These are phyloP conservation scores for Aethionema arabicum DNA, from an alignment of 345 rosid species.

Conservation along the genomic window DNA sequence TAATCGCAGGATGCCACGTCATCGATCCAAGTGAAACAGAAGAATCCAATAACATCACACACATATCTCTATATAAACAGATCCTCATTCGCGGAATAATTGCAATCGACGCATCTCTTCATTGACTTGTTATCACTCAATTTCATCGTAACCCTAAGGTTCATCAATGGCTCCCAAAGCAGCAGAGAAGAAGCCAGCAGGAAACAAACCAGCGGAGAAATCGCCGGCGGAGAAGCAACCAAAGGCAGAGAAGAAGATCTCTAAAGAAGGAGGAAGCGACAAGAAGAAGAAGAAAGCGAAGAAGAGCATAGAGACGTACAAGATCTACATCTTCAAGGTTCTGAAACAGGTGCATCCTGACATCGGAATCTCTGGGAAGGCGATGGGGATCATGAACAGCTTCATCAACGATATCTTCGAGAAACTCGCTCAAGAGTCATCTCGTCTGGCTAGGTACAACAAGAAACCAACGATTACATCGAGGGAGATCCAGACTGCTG, in stretches of 20 bases:
- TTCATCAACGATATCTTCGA: conserved; percentile 52
- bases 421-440: conserved; percentile 30
- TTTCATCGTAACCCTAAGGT: no score
- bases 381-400: conserved; percentile 57
- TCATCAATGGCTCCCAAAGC: conserved; percentile 59
- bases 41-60: conserved; percentile 28
- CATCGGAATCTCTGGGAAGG: conserved; percentile 44
- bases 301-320: conserved; percentile 66
- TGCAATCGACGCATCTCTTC: not conserved
- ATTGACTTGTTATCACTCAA: not conserved
- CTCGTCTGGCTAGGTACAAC: conserved; percentile 28
- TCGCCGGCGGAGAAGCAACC: conserved; percentile 53
- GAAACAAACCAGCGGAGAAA: conserved; percentile 43
- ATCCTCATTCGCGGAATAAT: not conserved
- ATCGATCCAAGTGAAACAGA: conserved; percentile 30
- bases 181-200: conserved; percentile 57
- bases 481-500: conserved; percentile 25
- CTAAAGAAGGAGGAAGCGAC: conserved; percentile 47
- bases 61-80: conserved; percentile 34
- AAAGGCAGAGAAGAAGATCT: conserved; percentile 62
- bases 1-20: conserved; percentile 16
- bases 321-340: conserved; percentile 71
- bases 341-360: conserved; percentile 62
- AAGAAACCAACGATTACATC: conserved; percentile 30
- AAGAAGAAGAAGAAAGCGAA: conserved; percentile 57